A percentile compares a stretch with the other conserved stretches of the same genome.
phyloP scores from a whole-genome alignment of 2,329 filamentous ascomycete species.

The Alternaria dauci region DNA sequence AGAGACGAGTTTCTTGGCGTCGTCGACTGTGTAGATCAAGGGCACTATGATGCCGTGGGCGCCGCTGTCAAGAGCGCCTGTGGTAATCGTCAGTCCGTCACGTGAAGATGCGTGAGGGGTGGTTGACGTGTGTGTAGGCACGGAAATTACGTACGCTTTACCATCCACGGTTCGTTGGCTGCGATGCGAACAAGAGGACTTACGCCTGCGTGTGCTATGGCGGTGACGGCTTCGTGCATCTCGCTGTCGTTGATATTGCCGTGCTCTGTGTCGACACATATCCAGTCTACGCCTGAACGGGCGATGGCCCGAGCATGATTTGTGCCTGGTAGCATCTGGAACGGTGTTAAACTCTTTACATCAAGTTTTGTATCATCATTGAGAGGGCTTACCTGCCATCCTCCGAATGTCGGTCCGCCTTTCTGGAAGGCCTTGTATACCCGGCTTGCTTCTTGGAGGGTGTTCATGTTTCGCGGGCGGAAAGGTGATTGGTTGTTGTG shows the following conservation, averaged over 20 bases:
- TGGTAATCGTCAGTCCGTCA: not conserved
- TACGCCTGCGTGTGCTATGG: conserved; percentile 56
- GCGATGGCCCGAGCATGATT: conserved; percentile 62
- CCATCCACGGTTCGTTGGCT: conserved; percentile 68
- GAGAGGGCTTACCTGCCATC: conserved; percentile 61
- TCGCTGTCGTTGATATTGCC: conserved; percentile 63
- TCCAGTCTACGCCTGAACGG: conserved; percentile 62
- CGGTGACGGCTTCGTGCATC: conserved; percentile 65
- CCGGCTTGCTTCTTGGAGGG: conserved; percentile 64
- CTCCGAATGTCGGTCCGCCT: conserved; percentile 62
- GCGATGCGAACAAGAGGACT: conserved; percentile 59
- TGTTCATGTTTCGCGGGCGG: conserved; percentile 41
- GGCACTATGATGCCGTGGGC: conserved; percentile 67
- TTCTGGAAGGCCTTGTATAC: conserved; percentile 61
- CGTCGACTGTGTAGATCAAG: conserved; percentile 61
- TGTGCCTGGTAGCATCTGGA: conserved; percentile 25
- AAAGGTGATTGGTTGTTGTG: not conserved
- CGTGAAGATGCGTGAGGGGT: not conserved
- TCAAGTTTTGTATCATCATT: too few species aligned
- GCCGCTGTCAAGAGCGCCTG: conserved; percentile 65
- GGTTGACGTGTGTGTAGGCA: not conserved
- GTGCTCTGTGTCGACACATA: conserved; percentile 64
- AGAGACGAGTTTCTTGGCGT: conserved; percentile 61
- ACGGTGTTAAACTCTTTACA: not conserved
- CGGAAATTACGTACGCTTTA: conserved; percentile 58